These are phyloP conservation scores for Alternaria arbusti DNA, from an alignment of 2,329 filamentous ascomycete species.

Conservation along the genomic window DNA sequence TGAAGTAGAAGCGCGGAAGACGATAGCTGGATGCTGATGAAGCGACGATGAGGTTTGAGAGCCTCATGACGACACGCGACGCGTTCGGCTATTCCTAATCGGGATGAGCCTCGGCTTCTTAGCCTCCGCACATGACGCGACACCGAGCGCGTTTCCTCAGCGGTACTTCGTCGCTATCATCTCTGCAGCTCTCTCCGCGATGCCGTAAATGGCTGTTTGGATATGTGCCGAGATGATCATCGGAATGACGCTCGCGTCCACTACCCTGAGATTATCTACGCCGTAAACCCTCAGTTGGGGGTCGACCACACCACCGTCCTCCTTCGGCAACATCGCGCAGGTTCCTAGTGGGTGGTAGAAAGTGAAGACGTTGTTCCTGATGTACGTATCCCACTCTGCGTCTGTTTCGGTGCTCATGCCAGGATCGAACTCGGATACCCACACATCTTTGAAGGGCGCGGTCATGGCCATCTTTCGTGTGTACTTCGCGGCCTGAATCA, in stretches of 20 bases:
- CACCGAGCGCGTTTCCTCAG: background rate
- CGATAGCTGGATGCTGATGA: background rate
- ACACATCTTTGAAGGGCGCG: slow-evolving; percentile 32
- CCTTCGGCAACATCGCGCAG: slow-evolving; percentile 34
- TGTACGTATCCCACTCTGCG: slow-evolving; percentile 25
- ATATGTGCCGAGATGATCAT: slow-evolving; percentile 27
- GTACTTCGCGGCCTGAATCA: slow-evolving; percentile 20
- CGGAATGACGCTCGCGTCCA: slow-evolving; percentile 29
- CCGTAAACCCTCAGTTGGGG: slow-evolving; percentile 27
- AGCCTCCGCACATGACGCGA: background rate
- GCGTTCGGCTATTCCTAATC: background rate
- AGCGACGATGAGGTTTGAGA: background rate
- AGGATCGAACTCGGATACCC: slow-evolving; percentile 37
- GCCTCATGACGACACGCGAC: background rate
- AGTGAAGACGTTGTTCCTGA: slow-evolving; percentile 16
- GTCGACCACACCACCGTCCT: slow-evolving; percentile 27
- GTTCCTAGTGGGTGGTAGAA: slow-evolving; percentile 43
- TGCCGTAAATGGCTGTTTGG: slow-evolving; percentile 33
- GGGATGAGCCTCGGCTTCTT: background rate
- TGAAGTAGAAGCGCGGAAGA: background rate
- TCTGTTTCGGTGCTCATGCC: slow-evolving; percentile 23
- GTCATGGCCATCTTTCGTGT: slow-evolving; percentile 30
- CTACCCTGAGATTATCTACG: slow-evolving; percentile 12
- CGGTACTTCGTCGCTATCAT: slow-evolving; percentile 19
- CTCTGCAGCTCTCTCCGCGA: slow-evolving; percentile 31